Conservation (phyloP, 2,329 filamentous ascomycete genomes). For the Arthroderma sp. region DNA sequence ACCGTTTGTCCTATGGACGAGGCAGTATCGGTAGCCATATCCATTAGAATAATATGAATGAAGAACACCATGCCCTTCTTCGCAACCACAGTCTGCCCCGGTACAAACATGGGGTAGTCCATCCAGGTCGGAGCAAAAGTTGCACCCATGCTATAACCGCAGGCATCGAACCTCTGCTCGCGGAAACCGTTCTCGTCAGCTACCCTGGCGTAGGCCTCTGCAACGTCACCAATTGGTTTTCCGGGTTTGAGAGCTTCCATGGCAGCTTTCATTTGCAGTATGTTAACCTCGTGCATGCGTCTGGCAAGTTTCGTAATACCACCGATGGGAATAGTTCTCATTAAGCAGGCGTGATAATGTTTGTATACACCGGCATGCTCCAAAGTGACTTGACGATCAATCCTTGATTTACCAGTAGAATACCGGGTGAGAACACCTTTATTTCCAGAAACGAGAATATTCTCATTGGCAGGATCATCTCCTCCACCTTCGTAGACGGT, state of each 20-base stretch:
- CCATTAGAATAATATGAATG: conserved; percentile 25
- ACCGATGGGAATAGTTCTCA: conserved; percentile 21
- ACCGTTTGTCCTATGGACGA: conserved; percentile 21
- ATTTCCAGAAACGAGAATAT: conserved; percentile 23
- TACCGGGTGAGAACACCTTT: conserved; percentile 23
- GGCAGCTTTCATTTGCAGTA: conserved; percentile 18
- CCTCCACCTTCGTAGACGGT: conserved; percentile 25
- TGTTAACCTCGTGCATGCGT: conserved; percentile 17
- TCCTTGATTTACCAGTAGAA: conserved; percentile 19
- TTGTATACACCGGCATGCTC: conserved; percentile 23
- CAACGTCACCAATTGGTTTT: conserved; percentile 17
- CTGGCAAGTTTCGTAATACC: conserved; percentile 17
- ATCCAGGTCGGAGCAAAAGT: conserved; percentile 17
- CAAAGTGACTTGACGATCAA: conserved; percentile 21
- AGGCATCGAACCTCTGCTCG: conserved; percentile 19
- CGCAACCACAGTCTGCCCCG: conserved; percentile 12
- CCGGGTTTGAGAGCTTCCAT: conserved; percentile 18
- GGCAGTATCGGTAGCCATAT: conserved; percentile 23
- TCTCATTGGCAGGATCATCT: conserved; percentile 24
- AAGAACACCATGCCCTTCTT: conserved; percentile 22
- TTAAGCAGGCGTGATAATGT: conserved; percentile 22
- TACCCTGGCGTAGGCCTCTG: conserved; percentile 18
- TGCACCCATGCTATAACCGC: conserved; percentile 19
- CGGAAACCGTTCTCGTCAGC: conserved; percentile 20
- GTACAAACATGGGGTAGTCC: conserved; percentile 13